A percentile compares a stretch with the other conserved stretches of the same genome.
These are phyloP conservation scores for Lipomyces mesembrius DNA, from an alignment of 805 yeast species.

Conservation along the genomic window DNA sequence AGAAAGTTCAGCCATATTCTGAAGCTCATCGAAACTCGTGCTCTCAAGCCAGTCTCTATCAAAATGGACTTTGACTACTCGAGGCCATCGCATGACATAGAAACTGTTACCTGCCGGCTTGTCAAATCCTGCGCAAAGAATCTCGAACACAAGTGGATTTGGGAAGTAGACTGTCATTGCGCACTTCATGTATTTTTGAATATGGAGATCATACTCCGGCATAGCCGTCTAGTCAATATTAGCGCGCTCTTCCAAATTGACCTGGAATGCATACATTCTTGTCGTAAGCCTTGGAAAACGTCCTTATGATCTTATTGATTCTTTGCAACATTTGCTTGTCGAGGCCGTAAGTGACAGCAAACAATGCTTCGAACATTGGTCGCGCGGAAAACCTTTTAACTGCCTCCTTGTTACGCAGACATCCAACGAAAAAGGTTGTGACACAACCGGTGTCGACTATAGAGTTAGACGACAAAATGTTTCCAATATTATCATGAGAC, in stretches of 20 bases:
- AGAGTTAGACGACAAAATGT: neutral
- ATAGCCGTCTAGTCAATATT: neutral
- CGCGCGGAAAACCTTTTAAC: conserved; percentile 17
- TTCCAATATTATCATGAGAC: neutral
- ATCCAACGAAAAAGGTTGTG: conserved; percentile 25
- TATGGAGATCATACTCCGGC: conserved; percentile 5
- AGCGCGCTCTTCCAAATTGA: neutral
- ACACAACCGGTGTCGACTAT: conserved; percentile 10
- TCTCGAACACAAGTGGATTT: conserved; percentile 17
- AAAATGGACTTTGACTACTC: conserved; percentile 25
- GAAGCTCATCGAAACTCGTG: conserved; percentile 19
- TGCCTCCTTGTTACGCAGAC: conserved; percentile 19
- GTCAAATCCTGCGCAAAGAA: conserved; percentile 28
- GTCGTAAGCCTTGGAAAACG: neutral
- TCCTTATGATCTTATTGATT: conserved; percentile 9
- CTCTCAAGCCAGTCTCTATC: conserved; percentile 24
- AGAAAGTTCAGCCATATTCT: conserved; percentile 10
- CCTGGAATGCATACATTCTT: neutral
- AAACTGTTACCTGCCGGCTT: conserved; percentile 19
- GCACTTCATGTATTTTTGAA: conserved; percentile 2
- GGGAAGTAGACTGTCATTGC: conserved; percentile 11
- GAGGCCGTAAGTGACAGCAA: conserved; percentile 19
- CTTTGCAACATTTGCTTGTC: neutral
- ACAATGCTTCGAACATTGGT: conserved; percentile 22
- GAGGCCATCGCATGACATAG: conserved; percentile 29